A percentile compares a stretch with the other conserved stretches of the same genome.
Evolutionary conservation across 73 alveolate species (phyloP).

Genomic region (Tetrahymena borealis): DNA sequence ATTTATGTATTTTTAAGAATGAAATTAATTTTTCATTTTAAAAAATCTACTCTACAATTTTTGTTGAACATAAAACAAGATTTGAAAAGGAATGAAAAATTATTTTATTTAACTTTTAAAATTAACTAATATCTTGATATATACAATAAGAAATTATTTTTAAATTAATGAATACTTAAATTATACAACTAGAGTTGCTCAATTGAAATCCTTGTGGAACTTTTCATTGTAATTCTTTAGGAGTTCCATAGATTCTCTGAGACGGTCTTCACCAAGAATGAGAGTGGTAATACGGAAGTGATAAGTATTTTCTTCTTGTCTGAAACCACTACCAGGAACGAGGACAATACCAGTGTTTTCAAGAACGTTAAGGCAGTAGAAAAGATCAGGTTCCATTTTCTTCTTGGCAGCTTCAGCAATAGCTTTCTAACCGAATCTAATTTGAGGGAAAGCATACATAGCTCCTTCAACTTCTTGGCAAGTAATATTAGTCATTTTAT

Average conservation of each 20-base stretch:
- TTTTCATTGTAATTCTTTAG: slow-evolving; percentile 43
- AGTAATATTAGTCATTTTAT: slow-evolving; percentile 45
- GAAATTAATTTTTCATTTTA: too few species aligned
- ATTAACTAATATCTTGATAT: too few species aligned
- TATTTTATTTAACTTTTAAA: too few species aligned
- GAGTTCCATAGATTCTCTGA: slow-evolving; percentile 40
- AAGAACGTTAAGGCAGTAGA: slow-evolving; percentile 58
- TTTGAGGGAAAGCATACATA: slow-evolving; percentile 80
- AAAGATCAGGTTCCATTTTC: slow-evolving; percentile 59
- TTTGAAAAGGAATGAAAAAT: too few species aligned
- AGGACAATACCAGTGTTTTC: slow-evolving; percentile 81
- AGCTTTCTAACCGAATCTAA: slow-evolving; percentile 44
- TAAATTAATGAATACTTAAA: too few species aligned
- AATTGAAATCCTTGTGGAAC: slow-evolving; percentile 5
- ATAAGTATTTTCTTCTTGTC: slow-evolving; percentile 60
- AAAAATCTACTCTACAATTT: too few species aligned
- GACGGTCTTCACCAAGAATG: slow-evolving; percentile 43
- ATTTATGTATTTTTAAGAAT: too few species aligned
- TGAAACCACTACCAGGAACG: slow-evolving; percentile 90
- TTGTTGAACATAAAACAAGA: too few species aligned
- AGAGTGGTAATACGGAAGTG: slow-evolving; percentile 83
- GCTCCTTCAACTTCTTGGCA: slow-evolving; percentile 82
- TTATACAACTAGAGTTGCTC: too few species aligned
- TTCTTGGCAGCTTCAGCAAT: slow-evolving; percentile 49
- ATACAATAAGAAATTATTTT: too few species aligned